These are phyloP conservation scores for Dictyophora rubrovolvata DNA, from an alignment of 768 basidiomycete genomes.

Conservation along the genomic window DNA sequence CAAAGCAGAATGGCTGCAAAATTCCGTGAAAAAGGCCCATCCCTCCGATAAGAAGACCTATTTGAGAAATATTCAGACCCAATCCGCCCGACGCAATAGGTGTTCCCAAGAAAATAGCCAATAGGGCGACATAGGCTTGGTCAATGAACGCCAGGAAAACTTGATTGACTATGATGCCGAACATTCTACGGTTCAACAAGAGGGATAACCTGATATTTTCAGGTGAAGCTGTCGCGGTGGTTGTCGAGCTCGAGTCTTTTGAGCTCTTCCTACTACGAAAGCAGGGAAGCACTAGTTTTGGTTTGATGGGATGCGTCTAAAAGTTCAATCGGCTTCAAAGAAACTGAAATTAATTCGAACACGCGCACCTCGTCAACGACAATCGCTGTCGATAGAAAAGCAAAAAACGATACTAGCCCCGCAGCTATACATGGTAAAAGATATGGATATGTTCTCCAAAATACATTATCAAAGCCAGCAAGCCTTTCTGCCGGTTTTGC, in stretches of 20 bases:
- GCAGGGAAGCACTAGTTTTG: not conserved
- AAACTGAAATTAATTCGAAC: not conserved
- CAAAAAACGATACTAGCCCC: conserved; percentile 8
- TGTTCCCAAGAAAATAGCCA: conserved; percentile 31
- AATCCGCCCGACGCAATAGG: conserved; percentile 30
- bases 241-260: not conserved
- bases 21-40: conserved; percentile 28
- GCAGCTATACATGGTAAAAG: conserved; percentile 13
- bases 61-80: conserved; percentile 24
- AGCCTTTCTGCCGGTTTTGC: conserved; percentile 12
- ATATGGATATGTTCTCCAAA: conserved; percentile 14
- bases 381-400: conserved; percentile 3
- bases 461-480: conserved; percentile 10
- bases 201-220: conserved; percentile 30
- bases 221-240: not conserved
- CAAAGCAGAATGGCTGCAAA: conserved; percentile 29
- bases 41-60: conserved; percentile 26
- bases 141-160: conserved; percentile 24
- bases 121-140: conserved; percentile 26
- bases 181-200: conserved; percentile 20
- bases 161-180: not conserved
- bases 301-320: not conserved
- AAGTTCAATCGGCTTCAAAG: not conserved
- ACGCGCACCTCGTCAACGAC: conserved; percentile 12
- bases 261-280: not conserved